Base-by-base conservation (phyloP, 1,139 yeast genomes). In the Protomyces gravidus region DNA sequence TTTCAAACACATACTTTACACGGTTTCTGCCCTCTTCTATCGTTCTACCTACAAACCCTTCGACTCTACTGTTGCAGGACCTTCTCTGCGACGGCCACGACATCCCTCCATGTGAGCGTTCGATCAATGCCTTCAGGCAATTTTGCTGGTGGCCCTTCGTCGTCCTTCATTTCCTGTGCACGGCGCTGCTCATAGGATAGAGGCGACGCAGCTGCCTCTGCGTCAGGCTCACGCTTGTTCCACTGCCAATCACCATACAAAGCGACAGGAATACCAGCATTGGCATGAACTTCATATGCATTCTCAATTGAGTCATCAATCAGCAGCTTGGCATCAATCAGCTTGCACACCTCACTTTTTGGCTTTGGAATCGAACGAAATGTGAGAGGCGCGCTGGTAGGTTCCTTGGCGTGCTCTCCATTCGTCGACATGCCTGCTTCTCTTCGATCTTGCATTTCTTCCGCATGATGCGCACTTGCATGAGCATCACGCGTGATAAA, bases 161-260 rank as follows among this genome's bases (percentile, higher is more conserved):
- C 45, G 19, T 53, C 58, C 13, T 28, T 33, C 17, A 28, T 36
- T 19, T 51, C 58, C 9, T 19, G 50, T 11, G 30, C 50, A 25
- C 36, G 47, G 30, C 58, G 25, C 46, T 53, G 47, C 19, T 32
- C 51, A 23, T 39, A 36, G 13, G 51, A 45, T 33, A 32, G 36
- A 5, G 58, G 51, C 36, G 46, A 45, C 2, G 36, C 40, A 13
- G 58, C 58, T 13, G 58, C 50, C 7, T 32, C 39, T 19, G 27
- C 51, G 26, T 46, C 47, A 30, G 48, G 27, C 17, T 28, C 39
- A 45, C 48, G 33, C 28, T 53, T 53, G 51, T 53, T 53, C 58
- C 58, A 53, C 27, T 53, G 36, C 58, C 58, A 53, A n/a, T 53
- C 58, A 1, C 58, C 58, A 28, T 53, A 53, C 26, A 53, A 47